Evolutionary conservation across 306 rosid species (phyloP), one percentile per base, ranked within the genome.

Genomic region (Astragalus membranaceus): DNA sequence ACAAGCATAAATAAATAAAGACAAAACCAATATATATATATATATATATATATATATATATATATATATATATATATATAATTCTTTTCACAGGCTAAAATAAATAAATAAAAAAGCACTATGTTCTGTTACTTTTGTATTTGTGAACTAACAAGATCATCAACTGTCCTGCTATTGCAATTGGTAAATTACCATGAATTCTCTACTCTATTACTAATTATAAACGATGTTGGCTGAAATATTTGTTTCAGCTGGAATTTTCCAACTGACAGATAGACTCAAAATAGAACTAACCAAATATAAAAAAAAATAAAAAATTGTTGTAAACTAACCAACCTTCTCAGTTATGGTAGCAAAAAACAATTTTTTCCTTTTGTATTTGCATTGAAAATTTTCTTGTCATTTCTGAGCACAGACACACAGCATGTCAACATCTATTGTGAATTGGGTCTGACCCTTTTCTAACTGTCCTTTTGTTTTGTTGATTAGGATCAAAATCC

Each of bases 391-490:
- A 69, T 47, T 63, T 65, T 16, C 59, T 54, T 41, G 54, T 53
- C 63, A 70, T 67, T 60, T 49, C 66, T 89, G 82, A 26, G 30
- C 30, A 26, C 30, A 26, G 30, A 26, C 30, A 23, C 26, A 26
- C 30, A 26, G 30, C 30, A 26, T 1, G 3, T 26, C 30, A 92
- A 49, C 90, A 2, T 81, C 88, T 85, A 77, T 92, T 92, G 81
- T 92, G 98, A 81, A 92, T 92, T 12, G 98, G 98, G 77, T 92
- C 96, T 16, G 98, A 86, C 26, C 98, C 98, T 72, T 73, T 79
- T 51, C 82, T 43, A 72, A 89, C 86, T 43, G 88, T 49, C 69
- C 98, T 79, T 61, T 92, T 89, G 85, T 87, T 79, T 29, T 88
- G 83, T 53, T 81, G 90, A 67, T 81, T 80, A n/a, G 92, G 89